Percentiles rank a stretch among this genome's conserved stretches.
Conservation (phyloP, 2,329 filamentous ascomycete species). For the Torrubiella hemipterigena region DNA sequence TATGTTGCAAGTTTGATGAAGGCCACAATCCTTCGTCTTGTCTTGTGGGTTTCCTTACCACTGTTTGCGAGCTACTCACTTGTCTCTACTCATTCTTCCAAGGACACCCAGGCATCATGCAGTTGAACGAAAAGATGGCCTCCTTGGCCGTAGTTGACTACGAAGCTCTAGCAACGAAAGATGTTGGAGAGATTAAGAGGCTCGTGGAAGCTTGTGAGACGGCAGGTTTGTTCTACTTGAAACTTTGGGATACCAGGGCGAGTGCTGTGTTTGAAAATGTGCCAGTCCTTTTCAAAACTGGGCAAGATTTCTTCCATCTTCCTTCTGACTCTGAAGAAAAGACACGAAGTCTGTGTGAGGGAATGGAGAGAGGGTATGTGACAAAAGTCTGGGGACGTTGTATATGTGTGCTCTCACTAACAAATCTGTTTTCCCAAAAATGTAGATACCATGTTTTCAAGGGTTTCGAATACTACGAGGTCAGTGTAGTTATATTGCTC, state of each 20-base stretch:
- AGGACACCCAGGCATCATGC: no score
- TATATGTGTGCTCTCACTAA: background rate
- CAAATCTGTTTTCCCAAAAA: background rate
- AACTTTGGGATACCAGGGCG: background rate
- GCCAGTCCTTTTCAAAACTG: background rate
- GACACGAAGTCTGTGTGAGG: slow-evolving; percentile 2
- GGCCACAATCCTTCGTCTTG: background rate
- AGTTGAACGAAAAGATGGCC: background rate
- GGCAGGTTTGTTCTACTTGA: slow-evolving; percentile 3
- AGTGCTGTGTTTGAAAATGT: slow-evolving; percentile 2
- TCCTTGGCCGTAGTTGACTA: slow-evolving; percentile 1
- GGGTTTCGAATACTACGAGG: slow-evolving; percentile 6
- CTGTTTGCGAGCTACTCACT: no score
- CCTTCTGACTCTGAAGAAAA: slow-evolving; percentile 3
- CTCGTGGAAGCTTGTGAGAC: slow-evolving; percentile 4
- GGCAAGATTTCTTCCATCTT: slow-evolving; percentile 1
- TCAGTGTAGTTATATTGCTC: background rate
- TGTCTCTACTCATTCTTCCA: no score
- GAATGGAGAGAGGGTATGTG: slow-evolving; percentile 5
- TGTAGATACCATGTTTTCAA: slow-evolving; percentile 4
- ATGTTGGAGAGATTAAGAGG: slow-evolving; percentile 1
- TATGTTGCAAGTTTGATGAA: slow-evolving; percentile 1
- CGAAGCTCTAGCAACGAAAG: slow-evolving; percentile 3
- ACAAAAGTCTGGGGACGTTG: background rate
- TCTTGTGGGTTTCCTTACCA: background rate